These are phyloP conservation scores for Yamadazyma takamatsuzukensis DNA, from an alignment of 805 yeast species.

Conservation along the genomic window DNA sequence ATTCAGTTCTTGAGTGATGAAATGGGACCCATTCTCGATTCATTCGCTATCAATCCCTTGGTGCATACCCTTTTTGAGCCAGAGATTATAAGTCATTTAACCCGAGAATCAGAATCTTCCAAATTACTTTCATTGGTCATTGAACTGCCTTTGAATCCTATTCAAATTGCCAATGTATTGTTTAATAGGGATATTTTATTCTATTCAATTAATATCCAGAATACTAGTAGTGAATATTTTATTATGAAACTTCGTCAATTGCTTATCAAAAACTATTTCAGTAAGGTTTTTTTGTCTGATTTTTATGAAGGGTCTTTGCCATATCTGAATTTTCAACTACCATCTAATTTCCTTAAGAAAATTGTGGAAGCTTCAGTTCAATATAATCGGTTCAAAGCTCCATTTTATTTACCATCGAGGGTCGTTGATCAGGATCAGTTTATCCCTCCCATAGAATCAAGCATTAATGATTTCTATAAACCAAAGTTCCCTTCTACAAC, in stretches of 20 bases:
- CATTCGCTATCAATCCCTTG: conserved; percentile 8
- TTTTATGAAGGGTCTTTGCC: conserved; percentile 14
- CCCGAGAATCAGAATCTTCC: conserved; percentile 23
- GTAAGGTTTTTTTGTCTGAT: conserved; percentile 7
- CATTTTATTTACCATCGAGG: conserved; percentile 28
- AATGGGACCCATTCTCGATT: conserved; percentile 24
- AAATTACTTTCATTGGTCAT: conserved; percentile 17
- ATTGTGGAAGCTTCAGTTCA: conserved; percentile 16
- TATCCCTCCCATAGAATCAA: conserved; percentile 13
- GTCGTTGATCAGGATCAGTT: conserved; percentile 7
- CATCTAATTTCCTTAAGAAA: conserved; percentile 19
- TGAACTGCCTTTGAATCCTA: conserved; percentile 13
- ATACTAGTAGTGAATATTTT: conserved; percentile 7
- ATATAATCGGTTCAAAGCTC: conserved; percentile 12
- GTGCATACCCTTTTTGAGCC: conserved; percentile 12
- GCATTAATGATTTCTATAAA: conserved; percentile 13
- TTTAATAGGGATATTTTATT: conserved; percentile 10
- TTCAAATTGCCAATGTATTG: conserved; percentile 9
- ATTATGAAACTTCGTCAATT: conserved; percentile 7
- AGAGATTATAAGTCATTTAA: conserved; percentile 14
- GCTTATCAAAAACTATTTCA: conserved; percentile 7
- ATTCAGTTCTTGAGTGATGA: conserved; percentile 23
- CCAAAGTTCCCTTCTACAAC: conserved; percentile 46
- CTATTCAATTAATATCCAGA: conserved; percentile 3
- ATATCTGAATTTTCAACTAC: conserved; percentile 13